Evolutionary conservation across 345 rosid genomes (phyloP), one percentile per base, ranked within the genome.

Genomic region (Pugionium cornutum): DNA sequence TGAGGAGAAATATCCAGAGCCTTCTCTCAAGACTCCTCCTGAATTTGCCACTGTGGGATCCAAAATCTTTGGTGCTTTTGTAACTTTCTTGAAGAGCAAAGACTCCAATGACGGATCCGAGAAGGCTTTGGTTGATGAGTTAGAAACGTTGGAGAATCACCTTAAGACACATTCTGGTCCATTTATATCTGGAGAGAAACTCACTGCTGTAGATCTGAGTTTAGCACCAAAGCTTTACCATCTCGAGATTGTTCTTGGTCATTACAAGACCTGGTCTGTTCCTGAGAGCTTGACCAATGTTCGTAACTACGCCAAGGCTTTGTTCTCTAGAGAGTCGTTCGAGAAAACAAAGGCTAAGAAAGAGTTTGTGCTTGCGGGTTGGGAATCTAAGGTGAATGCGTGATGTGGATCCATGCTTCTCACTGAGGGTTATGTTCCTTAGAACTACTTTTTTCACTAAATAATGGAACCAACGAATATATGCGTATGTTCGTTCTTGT

Each of bases 201-300:
- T 84, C 46, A 78, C 85, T 5, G 96, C 95, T 0, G 89, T 53
- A 59, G 97, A 95, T 80, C 73, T 95, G 46, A 81, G 83, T 81
- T 81, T 94, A 83, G 95, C 82, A 63, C 96, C 99, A 2, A 94
- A 91, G 81, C 81, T 94, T 66, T 89, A 84, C 81, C 99, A 94
- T 77, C 91, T 95, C 2, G 64, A 89, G 79, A 71, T 84, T 6
- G 86, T 87, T 66, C 92, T 89, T 53, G 95, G 84, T 53, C 91
- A 95, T 69, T 95, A 83, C 58, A 95, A 95, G 80, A 83, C 82
- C 61, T 86, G 96, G 97, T 72, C 82, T 68, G 53, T 91, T 49
- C 99, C 96, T 1, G 86, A 69, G 64, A 79, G 63, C 70, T 81
- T 89, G 79, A 60, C 83, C 31, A 64, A 79, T 78, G 82, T 87